phyloP scores from a whole-genome alignment of 2,329 filamentous ascomycete genomes.

The Nemania serpens region DNA sequence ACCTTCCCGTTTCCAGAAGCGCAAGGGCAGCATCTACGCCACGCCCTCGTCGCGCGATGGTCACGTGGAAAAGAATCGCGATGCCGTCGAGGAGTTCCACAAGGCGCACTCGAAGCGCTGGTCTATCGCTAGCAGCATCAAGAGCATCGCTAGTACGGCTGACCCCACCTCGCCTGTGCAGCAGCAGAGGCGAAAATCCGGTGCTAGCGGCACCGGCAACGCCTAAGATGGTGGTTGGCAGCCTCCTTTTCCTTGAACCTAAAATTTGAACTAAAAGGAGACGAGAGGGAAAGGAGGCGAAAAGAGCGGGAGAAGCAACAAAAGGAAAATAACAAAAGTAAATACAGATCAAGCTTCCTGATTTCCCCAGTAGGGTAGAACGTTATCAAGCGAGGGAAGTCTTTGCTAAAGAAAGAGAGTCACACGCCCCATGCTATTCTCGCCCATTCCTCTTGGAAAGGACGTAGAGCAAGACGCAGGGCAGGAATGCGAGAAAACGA shows the following conservation, averaged over 20 bases:
- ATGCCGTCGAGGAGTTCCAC: constrained; percentile 60
- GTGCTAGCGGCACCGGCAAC: constrained; percentile 5
- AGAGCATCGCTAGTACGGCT: constrained; percentile 10
- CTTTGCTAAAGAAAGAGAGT: too few relatives aligned
- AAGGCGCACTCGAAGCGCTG: constrained; percentile 59
- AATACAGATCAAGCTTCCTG: too few relatives aligned
- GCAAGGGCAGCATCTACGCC: constrained; percentile 70
- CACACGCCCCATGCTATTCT: too few relatives aligned
- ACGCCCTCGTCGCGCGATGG: constrained; percentile 69
- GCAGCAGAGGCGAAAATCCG: constrained; percentile 26
- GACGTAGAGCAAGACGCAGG: not conserved
- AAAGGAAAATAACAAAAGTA: too few relatives aligned
- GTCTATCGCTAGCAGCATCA: constrained; percentile 25
- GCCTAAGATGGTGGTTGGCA: constrained; percentile 4
- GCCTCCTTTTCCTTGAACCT: not conserved
- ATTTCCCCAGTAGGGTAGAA: too few relatives aligned
- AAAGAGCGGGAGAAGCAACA: too few relatives aligned
- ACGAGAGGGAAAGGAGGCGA: not conserved
- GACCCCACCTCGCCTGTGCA: constrained; percentile 18
- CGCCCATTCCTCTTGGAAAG: too few relatives aligned
- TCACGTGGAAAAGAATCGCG: constrained; percentile 63
- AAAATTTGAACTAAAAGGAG: not conserved
- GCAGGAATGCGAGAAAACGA: not conserved
- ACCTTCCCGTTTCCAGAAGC: constrained; percentile 70
- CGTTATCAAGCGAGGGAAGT: too few relatives aligned